Evolutionary conservation across 1,284 basidiomycete species (phyloP).

Genomic region (Melampsora americana): DNA sequence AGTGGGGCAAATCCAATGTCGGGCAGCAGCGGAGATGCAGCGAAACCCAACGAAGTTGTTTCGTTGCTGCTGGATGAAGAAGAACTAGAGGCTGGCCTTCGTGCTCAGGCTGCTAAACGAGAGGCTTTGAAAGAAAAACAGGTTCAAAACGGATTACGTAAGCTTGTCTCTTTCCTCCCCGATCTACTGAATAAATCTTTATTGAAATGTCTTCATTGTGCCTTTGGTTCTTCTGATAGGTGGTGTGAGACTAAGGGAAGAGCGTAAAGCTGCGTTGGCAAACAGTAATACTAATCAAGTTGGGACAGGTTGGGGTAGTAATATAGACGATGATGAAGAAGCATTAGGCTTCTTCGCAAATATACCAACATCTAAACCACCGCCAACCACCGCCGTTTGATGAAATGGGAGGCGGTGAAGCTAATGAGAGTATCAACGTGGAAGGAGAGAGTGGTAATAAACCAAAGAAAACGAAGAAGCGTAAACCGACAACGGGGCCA

Average conservation of each 20-base stretch:
- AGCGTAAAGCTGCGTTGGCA: constrained; percentile 33
- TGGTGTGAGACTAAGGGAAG: constrained; percentile 36
- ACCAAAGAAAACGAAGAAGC: neutral
- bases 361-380: neutral
- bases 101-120: constrained; percentile 53
- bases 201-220: neutral
- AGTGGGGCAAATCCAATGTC: constrained; percentile 53
- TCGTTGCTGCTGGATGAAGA: constrained; percentile 93
- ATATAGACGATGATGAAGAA: constrained; percentile 38
- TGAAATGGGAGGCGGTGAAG: neutral
- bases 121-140: constrained; percentile 42
- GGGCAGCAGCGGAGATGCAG: constrained; percentile 59
- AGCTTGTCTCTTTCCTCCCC: neutral
- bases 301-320: neutral
- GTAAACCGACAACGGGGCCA: neutral
- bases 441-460: neutral
- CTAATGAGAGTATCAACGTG: neutral
- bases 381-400: neutral
- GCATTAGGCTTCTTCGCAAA: constrained; percentile 42
- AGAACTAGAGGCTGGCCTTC: constrained; percentile 54
- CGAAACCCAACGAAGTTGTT: constrained; percentile 95
- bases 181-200: neutral
- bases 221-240: constrained; percentile 11
- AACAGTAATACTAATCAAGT: constrained; percentile 1
- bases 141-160: constrained; percentile 43